Conservation (phyloP, 2,329 filamentous ascomycete genomes). For the Tricladium varicosporioides region DNA sequence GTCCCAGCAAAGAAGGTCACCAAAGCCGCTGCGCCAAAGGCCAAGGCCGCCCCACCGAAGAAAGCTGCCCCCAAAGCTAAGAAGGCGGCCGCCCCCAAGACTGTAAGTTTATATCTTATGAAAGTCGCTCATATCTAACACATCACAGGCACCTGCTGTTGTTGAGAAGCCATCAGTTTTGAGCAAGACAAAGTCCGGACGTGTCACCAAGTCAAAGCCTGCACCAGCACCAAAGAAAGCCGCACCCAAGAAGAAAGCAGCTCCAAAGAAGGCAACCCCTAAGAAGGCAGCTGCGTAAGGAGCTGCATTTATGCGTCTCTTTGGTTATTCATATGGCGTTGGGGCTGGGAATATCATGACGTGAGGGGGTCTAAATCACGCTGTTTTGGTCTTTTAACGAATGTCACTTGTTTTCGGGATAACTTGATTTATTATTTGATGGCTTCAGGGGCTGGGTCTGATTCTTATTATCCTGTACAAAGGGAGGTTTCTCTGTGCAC, state of each 20-base stretch:
- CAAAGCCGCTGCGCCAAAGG: slow-evolving; percentile 34
- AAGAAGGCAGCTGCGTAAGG: slow-evolving; percentile 27
- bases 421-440: slow-evolving; percentile 17
- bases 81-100: slow-evolving; percentile 33
- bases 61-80: slow-evolving; percentile 39
- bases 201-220: slow-evolving; percentile 67
- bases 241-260: slow-evolving; percentile 28
- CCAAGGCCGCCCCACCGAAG: slow-evolving; percentile 41
- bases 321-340: slow-evolving; percentile 27
- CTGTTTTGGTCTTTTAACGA: slow-evolving; percentile 17
- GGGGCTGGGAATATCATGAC: slow-evolving; percentile 17
- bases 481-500: background rate
- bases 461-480: slow-evolving; percentile 1
- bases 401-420: slow-evolving; percentile 6
- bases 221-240: slow-evolving; percentile 47
- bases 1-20: slow-evolving; percentile 34
- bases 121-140: slow-evolving; percentile 16
- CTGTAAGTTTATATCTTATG: slow-evolving; percentile 21
- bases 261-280: slow-evolving; percentile 5
- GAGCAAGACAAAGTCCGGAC: slow-evolving; percentile 70
- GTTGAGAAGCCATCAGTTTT: slow-evolving; percentile 61
- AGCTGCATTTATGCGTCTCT: slow-evolving; percentile 10
- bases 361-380: slow-evolving; percentile 16
- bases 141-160: slow-evolving; percentile 58
- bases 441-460: slow-evolving; percentile 1